These are phyloP conservation scores for Coniochaeta prunicola DNA, from an alignment of 2,329 filamentous ascomycete genomes.

Conservation along the genomic window DNA sequence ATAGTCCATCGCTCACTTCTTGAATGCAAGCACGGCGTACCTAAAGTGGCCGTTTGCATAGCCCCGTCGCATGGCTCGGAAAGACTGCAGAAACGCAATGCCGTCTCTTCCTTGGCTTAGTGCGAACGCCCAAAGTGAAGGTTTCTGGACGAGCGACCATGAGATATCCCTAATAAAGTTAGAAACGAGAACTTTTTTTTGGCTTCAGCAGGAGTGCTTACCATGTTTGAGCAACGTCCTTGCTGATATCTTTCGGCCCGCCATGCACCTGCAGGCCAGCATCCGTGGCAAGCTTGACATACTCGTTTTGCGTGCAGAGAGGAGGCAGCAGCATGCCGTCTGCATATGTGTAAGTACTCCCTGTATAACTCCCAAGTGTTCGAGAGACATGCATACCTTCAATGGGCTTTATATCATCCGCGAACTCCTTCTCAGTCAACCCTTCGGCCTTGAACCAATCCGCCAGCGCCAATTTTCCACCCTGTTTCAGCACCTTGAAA, in stretches of 20 bases:
- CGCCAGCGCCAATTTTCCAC: conserved; percentile 47
- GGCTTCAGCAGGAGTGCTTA: conserved; percentile 21
- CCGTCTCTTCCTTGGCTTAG: conserved; percentile 53
- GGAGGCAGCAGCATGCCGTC: conserved; percentile 55
- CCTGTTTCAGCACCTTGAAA: conserved; percentile 35
- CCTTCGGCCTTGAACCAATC: conserved; percentile 54
- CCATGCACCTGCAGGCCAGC: conserved; percentile 39
- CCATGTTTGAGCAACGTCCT: conserved; percentile 53
- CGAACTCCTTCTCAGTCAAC: conserved; percentile 34
- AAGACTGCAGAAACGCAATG: conserved; percentile 53
- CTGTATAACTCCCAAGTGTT: neutral
- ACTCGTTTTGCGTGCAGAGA: conserved; percentile 45
- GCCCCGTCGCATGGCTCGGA: conserved; percentile 52
- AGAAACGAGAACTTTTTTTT: neutral
- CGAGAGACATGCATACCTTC: conserved; percentile 33
- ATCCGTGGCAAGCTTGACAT: conserved; percentile 39
- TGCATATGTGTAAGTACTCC: conserved; percentile 13
- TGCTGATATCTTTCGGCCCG: conserved; percentile 48
- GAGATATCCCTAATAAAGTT: conserved; percentile 48
- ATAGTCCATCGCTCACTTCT: conserved; percentile 25
- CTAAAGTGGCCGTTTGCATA: conserved; percentile 51
- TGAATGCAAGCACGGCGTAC: conserved; percentile 52
- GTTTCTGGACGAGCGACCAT: conserved; percentile 52
- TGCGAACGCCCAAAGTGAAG: conserved; percentile 53
- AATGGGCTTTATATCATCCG: conserved; percentile 49